These are phyloP conservation scores for Rhodotorula sp. DNA, from an alignment of 1,284 basidiomycete genomes.

Conservation along the genomic window DNA sequence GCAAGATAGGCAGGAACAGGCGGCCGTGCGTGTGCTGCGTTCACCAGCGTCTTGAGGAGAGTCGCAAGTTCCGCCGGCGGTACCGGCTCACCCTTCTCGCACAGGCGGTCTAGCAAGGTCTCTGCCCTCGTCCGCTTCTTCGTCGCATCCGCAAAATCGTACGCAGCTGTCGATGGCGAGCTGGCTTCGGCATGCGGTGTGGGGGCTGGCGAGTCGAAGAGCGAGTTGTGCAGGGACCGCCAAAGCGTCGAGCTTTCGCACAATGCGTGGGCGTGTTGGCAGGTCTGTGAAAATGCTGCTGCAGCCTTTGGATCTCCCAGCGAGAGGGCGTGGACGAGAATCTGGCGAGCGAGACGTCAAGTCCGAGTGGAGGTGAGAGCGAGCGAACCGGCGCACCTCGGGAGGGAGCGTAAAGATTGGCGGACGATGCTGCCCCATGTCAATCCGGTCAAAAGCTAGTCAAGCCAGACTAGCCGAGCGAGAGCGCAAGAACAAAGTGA, in stretches of 20 bases:
- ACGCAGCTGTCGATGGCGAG: background rate
- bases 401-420: constrained; percentile 12
- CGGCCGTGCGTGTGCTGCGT: constrained; percentile 9
- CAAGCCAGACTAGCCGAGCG: background rate
- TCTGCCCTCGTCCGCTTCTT: background rate
- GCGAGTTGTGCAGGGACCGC: constrained; percentile 1
- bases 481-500: background rate
- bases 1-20: background rate
- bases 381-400: constrained; percentile 4
- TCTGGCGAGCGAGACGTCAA: background rate
- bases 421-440: background rate
- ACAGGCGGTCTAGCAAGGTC: background rate
- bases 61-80: background rate
- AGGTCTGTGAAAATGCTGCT: constrained; percentile 1
- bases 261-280: background rate
- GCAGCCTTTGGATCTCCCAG: constrained; percentile 8
- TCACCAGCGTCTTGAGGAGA: constrained; percentile 14
- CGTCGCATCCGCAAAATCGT: background rate
- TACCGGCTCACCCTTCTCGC: background rate
- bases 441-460: background rate
- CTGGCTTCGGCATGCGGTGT: background rate
- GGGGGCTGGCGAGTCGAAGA: constrained; percentile 1
- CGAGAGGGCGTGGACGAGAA: constrained; percentile 18
- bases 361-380: background rate
- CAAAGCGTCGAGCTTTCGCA: constrained; percentile 7